Conservation (phyloP, 2,329 filamentous ascomycete species). For the Penicillium sp. region DNA sequence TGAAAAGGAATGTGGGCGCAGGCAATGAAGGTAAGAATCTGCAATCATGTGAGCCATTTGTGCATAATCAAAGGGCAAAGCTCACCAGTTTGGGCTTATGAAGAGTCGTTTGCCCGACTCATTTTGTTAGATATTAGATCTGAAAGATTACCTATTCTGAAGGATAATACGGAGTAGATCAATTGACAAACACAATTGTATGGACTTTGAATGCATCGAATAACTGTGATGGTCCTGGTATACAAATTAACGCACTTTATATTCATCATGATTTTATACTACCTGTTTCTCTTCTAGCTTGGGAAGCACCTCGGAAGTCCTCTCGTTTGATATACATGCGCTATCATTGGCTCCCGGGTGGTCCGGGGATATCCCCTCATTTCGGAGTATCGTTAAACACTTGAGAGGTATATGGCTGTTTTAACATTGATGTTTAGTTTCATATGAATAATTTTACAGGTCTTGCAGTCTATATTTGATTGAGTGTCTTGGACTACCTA, state of each 20-base stretch:
- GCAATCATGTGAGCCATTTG: no score
- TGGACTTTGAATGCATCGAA: background rate
- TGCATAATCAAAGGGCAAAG: no score
- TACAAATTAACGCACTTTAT: background rate
- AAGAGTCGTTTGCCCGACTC: background rate
- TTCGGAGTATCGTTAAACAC: background rate
- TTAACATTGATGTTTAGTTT: background rate
- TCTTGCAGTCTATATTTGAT: background rate
- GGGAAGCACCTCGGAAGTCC: background rate
- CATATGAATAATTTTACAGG: background rate
- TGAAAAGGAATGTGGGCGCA: no score
- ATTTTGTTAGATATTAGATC: background rate
- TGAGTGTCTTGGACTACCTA: background rate
- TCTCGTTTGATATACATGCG: conserved; percentile 28
- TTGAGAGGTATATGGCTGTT: background rate
- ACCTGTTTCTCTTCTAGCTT: background rate
- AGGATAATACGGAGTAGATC: background rate
- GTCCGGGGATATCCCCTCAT: conserved; percentile 9
- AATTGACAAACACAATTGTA: background rate
- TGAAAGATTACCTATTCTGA: background rate
- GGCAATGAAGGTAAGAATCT: no score
- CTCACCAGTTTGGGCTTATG: background rate
- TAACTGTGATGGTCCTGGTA: background rate
- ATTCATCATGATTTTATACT: background rate
- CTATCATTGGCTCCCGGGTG: conserved; percentile 26